Conservation (phyloP, 1,284 basidiomycete genomes). For the Malassezia vespertilionis region DNA sequence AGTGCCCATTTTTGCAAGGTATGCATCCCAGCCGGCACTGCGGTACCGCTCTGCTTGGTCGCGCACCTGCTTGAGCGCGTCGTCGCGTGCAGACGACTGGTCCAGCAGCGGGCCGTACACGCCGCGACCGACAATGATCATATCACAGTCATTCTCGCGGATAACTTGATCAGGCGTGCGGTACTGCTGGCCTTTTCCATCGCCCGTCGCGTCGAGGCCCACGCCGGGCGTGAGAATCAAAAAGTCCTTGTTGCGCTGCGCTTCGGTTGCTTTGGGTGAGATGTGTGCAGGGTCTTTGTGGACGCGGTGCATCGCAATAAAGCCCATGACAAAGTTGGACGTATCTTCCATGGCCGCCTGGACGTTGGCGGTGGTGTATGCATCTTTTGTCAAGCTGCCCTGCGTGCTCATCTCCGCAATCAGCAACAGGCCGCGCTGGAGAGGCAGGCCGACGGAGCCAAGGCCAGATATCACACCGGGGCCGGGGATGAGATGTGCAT, state of each 20-base stretch:
- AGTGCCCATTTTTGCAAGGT: slow-evolving; percentile 52
- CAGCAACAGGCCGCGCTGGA: slow-evolving; percentile 74
- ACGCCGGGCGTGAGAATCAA: slow-evolving; percentile 88
- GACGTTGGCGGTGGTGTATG: slow-evolving; percentile 75
- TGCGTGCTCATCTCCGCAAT: slow-evolving; percentile 94
- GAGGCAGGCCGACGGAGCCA: slow-evolving; percentile 68
- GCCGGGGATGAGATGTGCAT: slow-evolving; percentile 84
- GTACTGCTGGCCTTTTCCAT: slow-evolving; percentile 91
- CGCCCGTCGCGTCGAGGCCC: slow-evolving; percentile 68
- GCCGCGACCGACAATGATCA: slow-evolving; percentile 94
- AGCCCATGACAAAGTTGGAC: slow-evolving; percentile 49
- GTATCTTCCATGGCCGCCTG: slow-evolving; percentile 47
- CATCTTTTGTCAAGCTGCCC: slow-evolving; percentile 70
- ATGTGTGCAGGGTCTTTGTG: slow-evolving; percentile 52
- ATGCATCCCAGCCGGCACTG: slow-evolving; percentile 81
- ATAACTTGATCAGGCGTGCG: slow-evolving; percentile 79
- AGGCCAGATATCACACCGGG: slow-evolving; percentile 85
- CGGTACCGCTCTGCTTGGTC: slow-evolving; percentile 72
- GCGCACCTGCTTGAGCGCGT: slow-evolving; percentile 52
- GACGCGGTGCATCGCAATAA: slow-evolving; percentile 61
- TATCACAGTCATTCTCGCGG: slow-evolving; percentile 74
- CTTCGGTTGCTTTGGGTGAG: slow-evolving; percentile 14
- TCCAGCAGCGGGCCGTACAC: slow-evolving; percentile 60
- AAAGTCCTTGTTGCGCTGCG: slow-evolving; percentile 58
- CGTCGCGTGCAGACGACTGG: slow-evolving; percentile 50